Evolutionary conservation across 1,284 basidiomycete genomes (phyloP).

Genomic region (Ceratobasidium papillatum): DNA sequence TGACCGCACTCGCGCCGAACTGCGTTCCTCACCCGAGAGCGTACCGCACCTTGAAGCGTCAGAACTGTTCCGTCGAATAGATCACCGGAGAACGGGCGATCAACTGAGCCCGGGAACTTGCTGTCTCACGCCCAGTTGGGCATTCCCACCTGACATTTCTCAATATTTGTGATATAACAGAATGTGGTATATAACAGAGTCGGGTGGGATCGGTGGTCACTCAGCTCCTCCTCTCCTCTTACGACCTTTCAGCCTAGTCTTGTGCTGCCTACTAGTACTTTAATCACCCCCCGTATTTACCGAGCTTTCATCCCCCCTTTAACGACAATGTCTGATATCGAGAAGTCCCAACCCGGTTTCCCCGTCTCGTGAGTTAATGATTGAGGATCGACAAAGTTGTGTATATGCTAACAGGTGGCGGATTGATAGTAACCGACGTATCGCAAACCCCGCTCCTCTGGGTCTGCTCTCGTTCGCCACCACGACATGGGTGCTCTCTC

Average conservation of each 20-base stretch:
- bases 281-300: conserved; percentile 1
- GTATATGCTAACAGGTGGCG: background rate
- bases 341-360: conserved; percentile 32
- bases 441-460: conserved; percentile 57
- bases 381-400: background rate
- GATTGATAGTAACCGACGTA: conserved; percentile 45
- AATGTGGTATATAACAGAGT: conserved; percentile 21
- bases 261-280: background rate
- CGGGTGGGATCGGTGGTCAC: background rate
- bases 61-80: background rate
- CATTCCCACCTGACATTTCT: background rate
- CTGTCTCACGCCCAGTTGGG: background rate
- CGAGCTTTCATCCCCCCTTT: background rate
- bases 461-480: conserved; percentile 52
- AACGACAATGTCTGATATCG: conserved; percentile 16
- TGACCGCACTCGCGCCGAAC: conserved; percentile 6
- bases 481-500: conserved; percentile 53
- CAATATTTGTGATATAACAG: background rate
- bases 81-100: conserved; percentile 16
- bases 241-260: conserved; percentile 11
- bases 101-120: conserved; percentile 36
- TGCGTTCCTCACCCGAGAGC: conserved; percentile 16
- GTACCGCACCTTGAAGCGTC: background rate
- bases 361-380: conserved; percentile 4
- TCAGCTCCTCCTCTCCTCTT: conserved; percentile 3